A percentile compares a stretch with the other conserved stretches of the same genome.
phyloP scores from a whole-genome alignment of 2,329 filamentous ascomycete species.

The Neurospora sp. region DNA sequence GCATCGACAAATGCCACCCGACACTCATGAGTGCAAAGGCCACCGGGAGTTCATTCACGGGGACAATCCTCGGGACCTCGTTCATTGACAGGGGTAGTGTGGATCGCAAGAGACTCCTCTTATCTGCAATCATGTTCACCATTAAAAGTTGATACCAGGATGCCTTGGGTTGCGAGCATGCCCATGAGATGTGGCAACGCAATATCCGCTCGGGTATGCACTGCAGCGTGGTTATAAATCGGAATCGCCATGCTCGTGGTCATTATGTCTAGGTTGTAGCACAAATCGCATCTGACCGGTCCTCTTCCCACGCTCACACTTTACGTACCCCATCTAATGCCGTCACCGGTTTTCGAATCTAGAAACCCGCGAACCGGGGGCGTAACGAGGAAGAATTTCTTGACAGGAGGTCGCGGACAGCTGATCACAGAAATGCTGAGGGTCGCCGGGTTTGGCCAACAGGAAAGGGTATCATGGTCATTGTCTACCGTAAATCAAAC shows the following conservation, averaged over 20 bases:
- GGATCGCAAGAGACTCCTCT: background rate
- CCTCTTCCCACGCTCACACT: background rate
- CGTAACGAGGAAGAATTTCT: background rate
- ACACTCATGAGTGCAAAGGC: background rate
- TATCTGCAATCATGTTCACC: background rate
- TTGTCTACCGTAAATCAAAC: conserved; percentile 1
- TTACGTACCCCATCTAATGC: background rate
- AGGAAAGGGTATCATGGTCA: background rate
- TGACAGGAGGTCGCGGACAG: background rate
- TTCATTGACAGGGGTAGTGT: background rate
- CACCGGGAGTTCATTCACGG: background rate
- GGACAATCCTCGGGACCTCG: background rate
- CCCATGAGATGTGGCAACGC: background rate
- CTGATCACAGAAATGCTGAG: background rate
- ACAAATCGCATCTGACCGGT: background rate
- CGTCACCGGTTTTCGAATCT: background rate
- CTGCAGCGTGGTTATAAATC: background rate
- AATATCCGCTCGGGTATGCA: background rate
- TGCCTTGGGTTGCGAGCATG: background rate
- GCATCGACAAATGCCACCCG: background rate
- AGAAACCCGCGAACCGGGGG: background rate
- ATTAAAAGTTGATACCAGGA: background rate
- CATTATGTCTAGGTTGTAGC: background rate
- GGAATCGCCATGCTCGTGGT: background rate
- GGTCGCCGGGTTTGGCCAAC: background rate